phyloP scores from a whole-genome alignment of 2,329 filamentous ascomycete species.

The Exophiala lecanii-corni region DNA sequence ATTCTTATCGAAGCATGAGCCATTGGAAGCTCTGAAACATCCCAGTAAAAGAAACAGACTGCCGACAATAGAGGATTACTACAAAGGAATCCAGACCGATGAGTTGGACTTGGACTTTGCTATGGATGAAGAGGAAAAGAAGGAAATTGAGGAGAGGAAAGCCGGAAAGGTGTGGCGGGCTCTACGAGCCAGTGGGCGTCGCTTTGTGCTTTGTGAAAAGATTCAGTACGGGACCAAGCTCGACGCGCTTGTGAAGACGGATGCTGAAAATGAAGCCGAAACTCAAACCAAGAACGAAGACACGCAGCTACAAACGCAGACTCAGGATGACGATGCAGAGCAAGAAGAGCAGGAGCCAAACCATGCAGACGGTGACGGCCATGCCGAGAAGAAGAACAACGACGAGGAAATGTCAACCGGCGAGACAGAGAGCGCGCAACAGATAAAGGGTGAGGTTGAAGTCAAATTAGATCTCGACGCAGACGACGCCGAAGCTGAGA shows the following conservation, averaged over 20 bases:
- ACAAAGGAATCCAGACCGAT: constrained; percentile 68
- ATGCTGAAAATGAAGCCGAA: constrained; percentile 4
- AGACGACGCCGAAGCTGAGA: too few relatives aligned
- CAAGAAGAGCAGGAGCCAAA: too few relatives aligned
- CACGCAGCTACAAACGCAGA: too few relatives aligned
- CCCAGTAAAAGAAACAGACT: constrained; percentile 60
- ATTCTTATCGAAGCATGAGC: constrained; percentile 68
- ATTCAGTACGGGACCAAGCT: constrained; percentile 76
- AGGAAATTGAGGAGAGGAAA: constrained; percentile 63
- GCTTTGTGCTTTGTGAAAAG: constrained; percentile 75
- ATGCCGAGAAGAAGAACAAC: constrained; percentile 2
- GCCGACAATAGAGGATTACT: constrained; percentile 66
- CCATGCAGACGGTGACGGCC: not conserved
- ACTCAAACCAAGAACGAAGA: constrained; percentile 7
- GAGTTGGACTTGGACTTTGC: constrained; percentile 86
- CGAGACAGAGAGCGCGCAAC: not conserved
- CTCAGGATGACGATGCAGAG: too few relatives aligned
- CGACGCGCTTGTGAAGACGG: constrained; percentile 32
- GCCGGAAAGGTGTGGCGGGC: constrained; percentile 88
- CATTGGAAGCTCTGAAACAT: constrained; percentile 66
- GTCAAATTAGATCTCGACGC: too few relatives aligned
- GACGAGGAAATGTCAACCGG: not conserved
- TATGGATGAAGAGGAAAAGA: constrained; percentile 57
- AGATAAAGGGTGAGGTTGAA: not conserved
- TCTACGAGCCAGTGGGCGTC: constrained; percentile 62